phyloP scores from a whole-genome alignment of 768 basidiomycete genomes.

The Russula dissimulans region DNA sequence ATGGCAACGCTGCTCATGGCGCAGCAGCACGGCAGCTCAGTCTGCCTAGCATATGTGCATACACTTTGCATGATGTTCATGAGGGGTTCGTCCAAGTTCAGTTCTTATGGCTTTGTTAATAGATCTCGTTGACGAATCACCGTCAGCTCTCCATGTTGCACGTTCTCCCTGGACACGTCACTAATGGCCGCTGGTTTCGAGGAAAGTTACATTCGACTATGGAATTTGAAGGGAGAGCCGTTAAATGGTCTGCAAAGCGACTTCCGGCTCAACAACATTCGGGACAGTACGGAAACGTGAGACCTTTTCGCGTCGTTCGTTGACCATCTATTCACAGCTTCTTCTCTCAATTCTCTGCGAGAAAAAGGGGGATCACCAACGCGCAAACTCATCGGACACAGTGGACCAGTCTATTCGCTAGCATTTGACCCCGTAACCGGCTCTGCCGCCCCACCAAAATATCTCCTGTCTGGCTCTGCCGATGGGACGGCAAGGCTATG shows the following conservation, averaged over 20 bases:
- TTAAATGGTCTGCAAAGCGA: slow-evolving; percentile 71
- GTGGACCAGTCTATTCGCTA: slow-evolving; percentile 91
- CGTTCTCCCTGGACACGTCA: slow-evolving; percentile 86
- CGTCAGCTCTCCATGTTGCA: slow-evolving; percentile 68
- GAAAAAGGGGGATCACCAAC: slow-evolving; percentile 80
- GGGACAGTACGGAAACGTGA: slow-evolving; percentile 49
- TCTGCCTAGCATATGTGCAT: slow-evolving; percentile 89
- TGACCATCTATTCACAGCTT: slow-evolving; percentile 32
- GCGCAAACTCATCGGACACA: slow-evolving; percentile 94
- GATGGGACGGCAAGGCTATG: slow-evolving; percentile 88
- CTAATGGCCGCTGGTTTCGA: slow-evolving; percentile 92
- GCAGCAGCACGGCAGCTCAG: slow-evolving; percentile 50
- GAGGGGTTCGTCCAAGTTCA: slow-evolving; percentile 61
- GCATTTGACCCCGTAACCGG: slow-evolving; percentile 89
- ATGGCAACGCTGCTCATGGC: slow-evolving; percentile 51
- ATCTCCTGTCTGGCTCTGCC: slow-evolving; percentile 85
- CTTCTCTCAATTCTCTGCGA: slow-evolving; percentile 52
- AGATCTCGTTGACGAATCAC: slow-evolving; percentile 1
- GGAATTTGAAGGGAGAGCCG: slow-evolving; percentile 91
- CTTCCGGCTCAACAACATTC: slow-evolving; percentile 53
- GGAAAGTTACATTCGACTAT: slow-evolving; percentile 90
- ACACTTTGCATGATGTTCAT: slow-evolving; percentile 89
- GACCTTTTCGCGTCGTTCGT: neutral
- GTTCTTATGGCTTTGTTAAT: neutral
- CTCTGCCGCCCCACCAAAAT: slow-evolving; percentile 75